Evolutionary conservation across 768 basidiomycete species (phyloP).

Genomic region (Tulasnella sp.): DNA sequence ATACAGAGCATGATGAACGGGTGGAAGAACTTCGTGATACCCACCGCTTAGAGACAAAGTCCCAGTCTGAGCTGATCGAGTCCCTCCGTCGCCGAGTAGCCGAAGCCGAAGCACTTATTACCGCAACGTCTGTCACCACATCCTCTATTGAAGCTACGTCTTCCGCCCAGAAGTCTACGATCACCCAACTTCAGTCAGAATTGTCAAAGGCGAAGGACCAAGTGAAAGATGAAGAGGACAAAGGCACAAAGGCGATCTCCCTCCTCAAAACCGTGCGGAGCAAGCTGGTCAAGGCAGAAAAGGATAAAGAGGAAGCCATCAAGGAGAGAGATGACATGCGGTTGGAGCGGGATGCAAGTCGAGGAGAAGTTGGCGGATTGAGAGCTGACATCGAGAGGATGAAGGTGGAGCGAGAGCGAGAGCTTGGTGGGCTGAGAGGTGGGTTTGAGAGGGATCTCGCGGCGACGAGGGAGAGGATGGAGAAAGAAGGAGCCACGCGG

Average conservation of each 20-base stretch:
- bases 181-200: slow-evolving; percentile 52
- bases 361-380: slow-evolving; percentile 44
- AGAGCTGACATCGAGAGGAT: slow-evolving; percentile 40
- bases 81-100: slow-evolving; percentile 53
- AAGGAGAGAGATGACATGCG: slow-evolving; percentile 43
- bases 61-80: slow-evolving; percentile 64
- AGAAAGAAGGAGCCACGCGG: slow-evolving; percentile 56
- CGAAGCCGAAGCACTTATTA: slow-evolving; percentile 59
- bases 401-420: slow-evolving; percentile 26
- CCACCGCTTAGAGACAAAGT: slow-evolving; percentile 68
- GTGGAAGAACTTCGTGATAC: slow-evolving; percentile 77
- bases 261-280: slow-evolving; percentile 90
- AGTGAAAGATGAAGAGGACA: slow-evolving; percentile 94
- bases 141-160: slow-evolving; percentile 38
- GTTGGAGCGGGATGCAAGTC: slow-evolving; percentile 35
- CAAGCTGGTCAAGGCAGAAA: slow-evolving; percentile 94
- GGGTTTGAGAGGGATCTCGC: slow-evolving; percentile 66
- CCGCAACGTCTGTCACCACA: slow-evolving; percentile 31
- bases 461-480: slow-evolving; percentile 49
- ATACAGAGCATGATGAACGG: slow-evolving; percentile 68
- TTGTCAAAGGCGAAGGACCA: slow-evolving; percentile 44
- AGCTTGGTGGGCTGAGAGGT: slow-evolving; percentile 36
- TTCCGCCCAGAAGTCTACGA: slow-evolving; percentile 40
- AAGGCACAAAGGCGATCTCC: slow-evolving; percentile 85
- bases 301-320: slow-evolving; percentile 72